These are phyloP conservation scores for Sporisorium sorghi DNA, from an alignment of 1,284 basidiomycete genomes.

Conservation along the genomic window DNA sequence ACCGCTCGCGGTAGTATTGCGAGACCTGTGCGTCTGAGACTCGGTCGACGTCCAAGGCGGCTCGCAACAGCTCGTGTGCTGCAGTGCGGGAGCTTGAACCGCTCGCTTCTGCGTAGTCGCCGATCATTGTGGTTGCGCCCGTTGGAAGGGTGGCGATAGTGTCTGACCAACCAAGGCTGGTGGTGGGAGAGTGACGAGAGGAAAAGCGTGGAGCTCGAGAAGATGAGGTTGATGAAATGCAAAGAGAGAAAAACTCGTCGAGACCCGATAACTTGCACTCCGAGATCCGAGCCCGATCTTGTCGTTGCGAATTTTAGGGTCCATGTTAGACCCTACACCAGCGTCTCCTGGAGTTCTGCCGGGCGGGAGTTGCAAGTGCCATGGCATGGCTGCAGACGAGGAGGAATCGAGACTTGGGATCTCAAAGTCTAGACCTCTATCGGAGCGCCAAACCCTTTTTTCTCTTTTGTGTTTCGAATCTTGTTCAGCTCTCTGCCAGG, in stretches of 20 bases:
- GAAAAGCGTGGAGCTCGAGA: not conserved
- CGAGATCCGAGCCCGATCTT: not conserved
- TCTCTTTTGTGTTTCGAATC: not conserved
- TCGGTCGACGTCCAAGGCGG: constrained; percentile 16
- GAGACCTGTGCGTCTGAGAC: constrained; percentile 32
- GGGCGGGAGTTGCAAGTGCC: constrained; percentile 2
- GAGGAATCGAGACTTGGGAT: constrained; percentile 3
- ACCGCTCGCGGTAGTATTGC: constrained; percentile 38
- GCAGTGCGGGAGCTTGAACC: constrained; percentile 22
- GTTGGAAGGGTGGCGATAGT: not conserved
- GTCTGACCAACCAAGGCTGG: not conserved
- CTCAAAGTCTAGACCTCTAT: constrained; percentile 3
- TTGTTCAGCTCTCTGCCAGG: not conserved
- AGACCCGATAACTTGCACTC: not conserved
- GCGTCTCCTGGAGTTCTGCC: not conserved
- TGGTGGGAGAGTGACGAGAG: not conserved
- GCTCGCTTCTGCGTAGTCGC: constrained; percentile 14
- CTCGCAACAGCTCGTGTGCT: constrained; percentile 30
- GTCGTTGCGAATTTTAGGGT: not conserved
- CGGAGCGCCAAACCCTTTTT: constrained; percentile 1
- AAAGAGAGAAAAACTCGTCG: not conserved
- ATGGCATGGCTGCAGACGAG: not conserved
- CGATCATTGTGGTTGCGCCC: constrained; percentile 11
- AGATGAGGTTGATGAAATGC: not conserved
- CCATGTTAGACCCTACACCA: not conserved